Conservation (phyloP, 768 basidiomycete genomes). For the Hydnum rufescens region DNA sequence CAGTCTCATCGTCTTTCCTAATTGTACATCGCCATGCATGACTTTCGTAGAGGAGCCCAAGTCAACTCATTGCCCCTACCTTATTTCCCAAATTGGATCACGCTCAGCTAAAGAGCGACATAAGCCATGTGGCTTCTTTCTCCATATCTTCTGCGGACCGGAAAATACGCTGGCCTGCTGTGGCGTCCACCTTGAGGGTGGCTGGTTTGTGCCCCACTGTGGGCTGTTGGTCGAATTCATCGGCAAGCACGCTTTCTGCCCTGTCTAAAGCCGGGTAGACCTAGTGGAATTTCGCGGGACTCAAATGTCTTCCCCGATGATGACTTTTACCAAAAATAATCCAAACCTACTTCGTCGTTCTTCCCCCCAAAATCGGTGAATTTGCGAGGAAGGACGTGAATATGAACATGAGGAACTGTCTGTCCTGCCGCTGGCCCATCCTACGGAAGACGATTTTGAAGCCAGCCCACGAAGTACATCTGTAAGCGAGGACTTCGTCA, state of each 20-base stretch:
- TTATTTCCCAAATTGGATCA: too few relatives aligned
- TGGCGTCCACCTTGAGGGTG: constrained; percentile 36
- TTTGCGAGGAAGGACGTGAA: constrained; percentile 78
- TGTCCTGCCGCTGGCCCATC: constrained; percentile 78
- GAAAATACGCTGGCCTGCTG: constrained; percentile 36
- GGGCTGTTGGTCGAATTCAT: constrained; percentile 16
- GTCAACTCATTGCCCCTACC: too few relatives aligned
- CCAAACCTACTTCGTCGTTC: constrained; percentile 17
- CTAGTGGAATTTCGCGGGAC: background rate
- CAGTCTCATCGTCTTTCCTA: too few relatives aligned
- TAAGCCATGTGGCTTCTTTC: constrained; percentile 53
- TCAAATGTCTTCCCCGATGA: background rate
- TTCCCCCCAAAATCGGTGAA: constrained; percentile 23
- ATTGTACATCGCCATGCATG: too few relatives aligned
- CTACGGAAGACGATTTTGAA: constrained; percentile 23
- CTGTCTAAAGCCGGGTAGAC: constrained; percentile 51
- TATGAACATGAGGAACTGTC: constrained; percentile 86
- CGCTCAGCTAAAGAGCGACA: constrained; percentile 30
- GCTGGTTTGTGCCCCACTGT: constrained; percentile 7
- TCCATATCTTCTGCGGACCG: constrained; percentile 60
- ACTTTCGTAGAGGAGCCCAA: too few relatives aligned
- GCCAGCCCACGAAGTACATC: constrained; percentile 3
- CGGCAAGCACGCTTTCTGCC: constrained; percentile 14
- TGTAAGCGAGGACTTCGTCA: background rate
- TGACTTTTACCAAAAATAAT: background rate